Conservation (phyloP, 129 eudicot genomes). For the Dittrichia graveolens region DNA sequence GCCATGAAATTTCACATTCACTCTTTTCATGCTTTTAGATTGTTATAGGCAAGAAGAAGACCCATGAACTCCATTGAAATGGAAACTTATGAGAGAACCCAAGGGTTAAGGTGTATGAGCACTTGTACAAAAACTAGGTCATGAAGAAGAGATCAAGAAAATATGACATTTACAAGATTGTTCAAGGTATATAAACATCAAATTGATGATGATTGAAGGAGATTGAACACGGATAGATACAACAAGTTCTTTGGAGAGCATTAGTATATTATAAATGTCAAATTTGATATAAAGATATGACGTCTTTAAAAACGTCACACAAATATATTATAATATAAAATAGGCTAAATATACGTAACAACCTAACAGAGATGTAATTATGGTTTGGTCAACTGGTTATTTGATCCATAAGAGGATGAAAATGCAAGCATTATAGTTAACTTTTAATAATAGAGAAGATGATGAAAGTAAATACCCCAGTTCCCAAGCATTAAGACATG, state of each 20-base stretch:
- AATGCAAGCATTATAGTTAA: not conserved
- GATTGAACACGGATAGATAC: slow-evolving; percentile 10
- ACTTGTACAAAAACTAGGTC: too few species aligned
- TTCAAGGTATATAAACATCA: not conserved
- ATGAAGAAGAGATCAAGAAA: too few species aligned
- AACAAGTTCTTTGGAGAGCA: slow-evolving; percentile 4
- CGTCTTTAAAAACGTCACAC: not conserved
- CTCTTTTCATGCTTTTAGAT: not conserved
- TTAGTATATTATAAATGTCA: not conserved
- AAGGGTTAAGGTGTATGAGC: too few species aligned
- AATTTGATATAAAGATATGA: not conserved
- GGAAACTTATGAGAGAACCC: too few species aligned
- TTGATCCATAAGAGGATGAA: not conserved
- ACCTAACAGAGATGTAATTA: not conserved
- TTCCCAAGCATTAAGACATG: slow-evolving; percentile 4
- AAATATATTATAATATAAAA: not conserved
- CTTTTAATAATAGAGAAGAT: not conserved
- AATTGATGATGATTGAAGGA: not conserved
- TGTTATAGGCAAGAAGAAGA: slow-evolving; percentile 12
- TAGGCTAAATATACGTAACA: not conserved
- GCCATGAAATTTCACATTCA: slow-evolving; percentile 8
- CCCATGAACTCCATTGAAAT: not conserved
- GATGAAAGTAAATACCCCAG: not conserved
- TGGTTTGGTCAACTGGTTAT: slow-evolving; percentile 6
- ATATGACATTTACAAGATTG: too few species aligned